These are phyloP conservation scores for Cercospora nicotianae DNA, from an alignment of 2,329 filamentous ascomycete species.

Conservation along the genomic window DNA sequence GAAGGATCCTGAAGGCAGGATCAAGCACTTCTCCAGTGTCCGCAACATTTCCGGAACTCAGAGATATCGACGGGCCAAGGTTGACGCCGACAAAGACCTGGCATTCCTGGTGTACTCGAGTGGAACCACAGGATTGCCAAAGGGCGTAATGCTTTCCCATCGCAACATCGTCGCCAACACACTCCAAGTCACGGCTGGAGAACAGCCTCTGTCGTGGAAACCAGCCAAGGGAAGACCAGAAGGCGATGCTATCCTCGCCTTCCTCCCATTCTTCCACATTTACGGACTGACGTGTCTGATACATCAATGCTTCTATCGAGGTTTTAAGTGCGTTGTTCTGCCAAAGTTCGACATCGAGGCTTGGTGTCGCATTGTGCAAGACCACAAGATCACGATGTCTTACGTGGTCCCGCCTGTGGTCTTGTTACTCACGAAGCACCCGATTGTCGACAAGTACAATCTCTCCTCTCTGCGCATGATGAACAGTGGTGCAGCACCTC, in stretches of 20 bases:
- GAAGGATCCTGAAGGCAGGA: slow-evolving; percentile 57
- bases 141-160: slow-evolving; percentile 79
- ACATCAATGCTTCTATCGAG: slow-evolving; percentile 65
- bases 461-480: slow-evolving; percentile 76
- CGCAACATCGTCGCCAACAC: slow-evolving; percentile 76
- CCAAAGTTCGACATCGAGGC: slow-evolving; percentile 77
- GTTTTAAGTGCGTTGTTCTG: slow-evolving; percentile 69
- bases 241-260: slow-evolving; percentile 71
- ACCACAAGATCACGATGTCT: slow-evolving; percentile 70
- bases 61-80: slow-evolving; percentile 60
- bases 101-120: slow-evolving; percentile 86
- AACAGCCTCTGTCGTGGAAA: slow-evolving; percentile 54
- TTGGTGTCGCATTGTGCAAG: slow-evolving; percentile 75
- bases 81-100: slow-evolving; percentile 70
- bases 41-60: slow-evolving; percentile 62
- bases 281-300: slow-evolving; percentile 77
- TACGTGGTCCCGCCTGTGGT: slow-evolving; percentile 86
- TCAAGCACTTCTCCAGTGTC: slow-evolving; percentile 73
- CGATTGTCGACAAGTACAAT: slow-evolving; percentile 76
- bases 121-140: slow-evolving; percentile 81
- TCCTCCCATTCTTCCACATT: slow-evolving; percentile 88
- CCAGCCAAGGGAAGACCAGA: slow-evolving; percentile 50
- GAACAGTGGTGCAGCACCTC: slow-evolving; percentile 82
- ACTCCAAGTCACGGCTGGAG: slow-evolving; percentile 44
- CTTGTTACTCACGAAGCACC: slow-evolving; percentile 76